A percentile compares a stretch with the other conserved stretches of the same genome.
Conservation (phyloP, 83 land plant genomes). For the Picea engelmannii region DNA sequence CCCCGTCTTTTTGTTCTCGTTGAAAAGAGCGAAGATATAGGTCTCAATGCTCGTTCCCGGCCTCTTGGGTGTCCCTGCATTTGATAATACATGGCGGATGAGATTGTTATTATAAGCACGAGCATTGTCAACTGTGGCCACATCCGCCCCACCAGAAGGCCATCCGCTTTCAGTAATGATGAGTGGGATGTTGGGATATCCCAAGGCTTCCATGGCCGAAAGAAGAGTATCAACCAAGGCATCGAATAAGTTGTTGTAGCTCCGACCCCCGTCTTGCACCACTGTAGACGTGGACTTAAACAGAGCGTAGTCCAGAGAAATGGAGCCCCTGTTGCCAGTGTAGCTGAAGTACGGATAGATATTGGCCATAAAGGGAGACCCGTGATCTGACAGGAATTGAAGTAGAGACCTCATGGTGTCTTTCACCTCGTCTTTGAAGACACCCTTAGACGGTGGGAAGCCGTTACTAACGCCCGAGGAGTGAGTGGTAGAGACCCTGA, state of each 20-base stretch:
- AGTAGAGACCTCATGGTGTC: slow-evolving; percentile 19
- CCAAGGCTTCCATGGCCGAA: slow-evolving; percentile 63
- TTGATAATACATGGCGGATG: slow-evolving; percentile 12
- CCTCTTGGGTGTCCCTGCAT: slow-evolving; percentile 45
- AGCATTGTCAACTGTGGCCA: slow-evolving; percentile 41
- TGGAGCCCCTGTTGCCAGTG: slow-evolving; percentile 30
- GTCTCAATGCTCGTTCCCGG: slow-evolving; percentile 29
- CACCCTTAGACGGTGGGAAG: slow-evolving; percentile 39
- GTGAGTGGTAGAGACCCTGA: too few relatives aligned
- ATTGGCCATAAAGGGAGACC: slow-evolving; percentile 70
- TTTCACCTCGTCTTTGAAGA: slow-evolving; percentile 10
- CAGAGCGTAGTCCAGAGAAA: slow-evolving; percentile 52
- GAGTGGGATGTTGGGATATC: slow-evolving; percentile 45
- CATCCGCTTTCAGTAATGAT: slow-evolving; percentile 64
- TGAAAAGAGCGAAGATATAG: slow-evolving; percentile 45
- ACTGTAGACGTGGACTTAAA: slow-evolving; percentile 52
- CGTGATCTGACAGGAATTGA: slow-evolving; percentile 41
- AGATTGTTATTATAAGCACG: slow-evolving; percentile 34
- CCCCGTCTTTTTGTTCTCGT: slow-evolving; percentile 31
- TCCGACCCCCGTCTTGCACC: slow-evolving; percentile 46
- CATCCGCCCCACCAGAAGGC: slow-evolving; percentile 42
- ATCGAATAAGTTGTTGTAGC: slow-evolving; percentile 67
- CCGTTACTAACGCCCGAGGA: too few relatives aligned
- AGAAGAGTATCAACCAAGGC: slow-evolving; percentile 67
- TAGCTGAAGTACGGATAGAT: slow-evolving; percentile 63